Percentiles rank a stretch among this genome's conserved stretches.
Evolutionary conservation across 495 filamentous ascomycete genomes (phyloP).

Genomic region (Delitschia confertaspora): DNA sequence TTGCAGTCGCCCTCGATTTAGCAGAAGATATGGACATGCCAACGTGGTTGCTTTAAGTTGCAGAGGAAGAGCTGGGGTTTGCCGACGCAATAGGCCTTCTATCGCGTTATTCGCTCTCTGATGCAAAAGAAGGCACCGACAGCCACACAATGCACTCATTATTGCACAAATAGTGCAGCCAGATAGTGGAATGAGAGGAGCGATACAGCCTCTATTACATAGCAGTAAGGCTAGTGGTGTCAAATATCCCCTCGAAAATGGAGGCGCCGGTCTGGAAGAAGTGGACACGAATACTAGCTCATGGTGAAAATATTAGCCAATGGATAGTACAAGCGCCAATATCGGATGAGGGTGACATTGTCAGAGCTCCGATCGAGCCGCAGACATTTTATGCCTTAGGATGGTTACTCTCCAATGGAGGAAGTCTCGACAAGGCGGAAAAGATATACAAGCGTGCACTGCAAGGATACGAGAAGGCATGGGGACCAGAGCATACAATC

Average conservation of each 20-base stretch:
- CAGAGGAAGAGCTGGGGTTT: conserved; percentile 5
- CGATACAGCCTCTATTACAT: not conserved
- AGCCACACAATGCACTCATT: not conserved
- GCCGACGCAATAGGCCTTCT: not conserved
- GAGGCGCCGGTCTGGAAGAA: too few relatives aligned
- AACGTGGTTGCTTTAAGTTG: conserved; percentile 1
- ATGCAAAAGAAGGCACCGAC: not conserved
- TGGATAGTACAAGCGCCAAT: too few relatives aligned
- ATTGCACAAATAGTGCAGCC: conserved; percentile 6
- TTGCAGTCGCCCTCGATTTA: not conserved
- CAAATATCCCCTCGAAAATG: too few relatives aligned
- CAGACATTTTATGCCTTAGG: not conserved
- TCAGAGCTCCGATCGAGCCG: too few relatives aligned
- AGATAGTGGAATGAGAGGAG: not conserved
- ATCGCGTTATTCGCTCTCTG: conserved; percentile 1
- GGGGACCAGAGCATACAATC: too few relatives aligned
- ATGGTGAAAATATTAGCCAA: too few relatives aligned
- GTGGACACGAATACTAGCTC: too few relatives aligned
- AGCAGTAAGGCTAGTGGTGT: too few relatives aligned
- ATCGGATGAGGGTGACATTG: too few relatives aligned
- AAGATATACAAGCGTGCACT: conserved; percentile 12
- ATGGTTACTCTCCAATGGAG: not conserved
- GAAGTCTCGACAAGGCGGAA: not conserved
- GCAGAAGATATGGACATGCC: too few relatives aligned
- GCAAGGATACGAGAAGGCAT: conserved; percentile 10